These are phyloP conservation scores for Oxyria digyna DNA, from an alignment of 148 eudicot species.

Conservation along the genomic window DNA sequence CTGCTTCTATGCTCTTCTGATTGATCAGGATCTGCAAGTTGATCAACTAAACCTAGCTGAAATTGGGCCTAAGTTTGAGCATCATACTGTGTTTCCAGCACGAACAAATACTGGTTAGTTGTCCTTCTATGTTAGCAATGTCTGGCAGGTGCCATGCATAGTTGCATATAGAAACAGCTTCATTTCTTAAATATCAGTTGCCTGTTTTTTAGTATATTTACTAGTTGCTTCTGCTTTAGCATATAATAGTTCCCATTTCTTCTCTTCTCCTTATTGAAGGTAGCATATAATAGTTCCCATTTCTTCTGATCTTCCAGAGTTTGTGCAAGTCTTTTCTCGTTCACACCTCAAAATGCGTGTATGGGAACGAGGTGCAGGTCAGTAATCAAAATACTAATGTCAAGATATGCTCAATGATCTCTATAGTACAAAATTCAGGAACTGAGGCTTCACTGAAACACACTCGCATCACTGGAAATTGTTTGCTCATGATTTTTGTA, in stretches of 20 bases:
- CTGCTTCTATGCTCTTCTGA: conserved; percentile 11
- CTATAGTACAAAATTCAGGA: not conserved
- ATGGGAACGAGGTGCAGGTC: conserved; percentile 99
- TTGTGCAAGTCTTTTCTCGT: conserved; percentile 84
- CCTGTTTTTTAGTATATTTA: not conserved
- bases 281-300: not conserved
- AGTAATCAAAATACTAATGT: not conserved
- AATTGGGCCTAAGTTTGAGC: conserved; percentile 92
- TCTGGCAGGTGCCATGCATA: not conserved
- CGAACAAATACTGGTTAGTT: conserved; percentile 89
- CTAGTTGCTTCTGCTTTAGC: not conserved
- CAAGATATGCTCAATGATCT: not conserved
- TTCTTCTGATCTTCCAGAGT: conserved; percentile 43
- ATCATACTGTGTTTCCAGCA: conserved; percentile 76
- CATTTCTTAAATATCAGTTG: not conserved
- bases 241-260: not conserved
- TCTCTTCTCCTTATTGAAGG: not conserved
- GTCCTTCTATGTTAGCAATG: not conserved
- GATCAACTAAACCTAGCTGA: conserved; percentile 79
- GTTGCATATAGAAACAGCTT: not conserved
- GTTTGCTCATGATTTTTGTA: not conserved
- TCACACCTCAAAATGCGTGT: conserved; percentile 97
- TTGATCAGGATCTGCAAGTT: conserved; percentile 62
- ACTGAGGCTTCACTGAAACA: not conserved
- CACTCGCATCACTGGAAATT: not conserved